phyloP scores from a whole-genome alignment of 257 asterid species.

The Salvia splendens region DNA sequence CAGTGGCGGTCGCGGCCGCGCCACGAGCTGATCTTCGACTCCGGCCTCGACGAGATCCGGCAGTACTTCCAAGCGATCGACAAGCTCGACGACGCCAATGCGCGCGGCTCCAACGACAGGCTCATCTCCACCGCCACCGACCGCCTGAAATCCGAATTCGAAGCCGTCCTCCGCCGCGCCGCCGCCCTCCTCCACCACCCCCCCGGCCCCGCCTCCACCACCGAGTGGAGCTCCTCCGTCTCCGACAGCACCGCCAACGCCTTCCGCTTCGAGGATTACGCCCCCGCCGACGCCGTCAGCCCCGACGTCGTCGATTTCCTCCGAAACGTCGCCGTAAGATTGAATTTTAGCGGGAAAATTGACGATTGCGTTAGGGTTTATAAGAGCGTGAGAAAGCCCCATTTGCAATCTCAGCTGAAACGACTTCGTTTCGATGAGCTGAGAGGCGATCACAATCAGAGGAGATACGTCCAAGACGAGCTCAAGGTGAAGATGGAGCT shows the following conservation, averaged over 20 bases:
- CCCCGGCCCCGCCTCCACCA: conserved; percentile 38
- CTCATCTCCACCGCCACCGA: conserved; percentile 37
- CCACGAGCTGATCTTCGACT: conserved; percentile 48
- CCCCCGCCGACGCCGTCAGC: conserved; percentile 24
- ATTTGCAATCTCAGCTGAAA: conserved; percentile 30
- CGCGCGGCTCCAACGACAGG: conserved; percentile 23
- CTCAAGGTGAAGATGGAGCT: conserved; percentile 44
- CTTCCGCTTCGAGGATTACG: conserved; percentile 40
- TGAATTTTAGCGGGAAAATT: conserved; percentile 34
- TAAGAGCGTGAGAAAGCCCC: conserved; percentile 29
- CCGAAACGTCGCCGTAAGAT: conserved; percentile 36
- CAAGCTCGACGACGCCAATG: conserved; percentile 33
- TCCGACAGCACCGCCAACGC: conserved; percentile 46
- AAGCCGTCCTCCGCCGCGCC: conserved; percentile 34
- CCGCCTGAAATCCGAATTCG: conserved; percentile 49
- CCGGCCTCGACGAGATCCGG: conserved; percentile 34
- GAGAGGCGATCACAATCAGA: conserved; percentile 9
- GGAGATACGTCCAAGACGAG: conserved; percentile 29
- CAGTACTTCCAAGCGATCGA: conserved; percentile 48
- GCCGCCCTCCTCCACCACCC: conserved; percentile 33
- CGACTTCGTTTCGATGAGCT: conserved; percentile 45
- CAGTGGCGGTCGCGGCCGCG: conserved; percentile 42
- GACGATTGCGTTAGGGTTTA: conserved; percentile 33
- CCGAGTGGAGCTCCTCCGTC: conserved; percentile 33
- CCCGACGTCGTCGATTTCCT: conserved; percentile 33